These are phyloP conservation scores for Rhodamnia argentea DNA, from an alignment of 345 rosid species.

Conservation along the genomic window DNA sequence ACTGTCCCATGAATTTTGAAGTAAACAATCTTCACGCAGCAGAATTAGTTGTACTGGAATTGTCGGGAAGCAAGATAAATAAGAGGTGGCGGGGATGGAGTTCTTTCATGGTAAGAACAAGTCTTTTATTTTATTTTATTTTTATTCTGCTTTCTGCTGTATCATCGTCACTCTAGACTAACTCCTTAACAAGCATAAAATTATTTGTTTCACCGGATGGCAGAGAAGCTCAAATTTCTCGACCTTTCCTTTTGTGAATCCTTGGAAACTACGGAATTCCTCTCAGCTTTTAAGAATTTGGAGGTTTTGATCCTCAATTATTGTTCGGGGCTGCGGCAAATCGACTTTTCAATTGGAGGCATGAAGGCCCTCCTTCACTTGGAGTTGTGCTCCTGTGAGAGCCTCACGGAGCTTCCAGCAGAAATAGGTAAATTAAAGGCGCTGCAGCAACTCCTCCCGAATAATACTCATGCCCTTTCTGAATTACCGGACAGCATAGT, in stretches of 20 bases:
- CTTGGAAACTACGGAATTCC: background rate
- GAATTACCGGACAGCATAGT: too few species aligned
- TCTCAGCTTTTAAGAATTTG: background rate
- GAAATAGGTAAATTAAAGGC: too few species aligned
- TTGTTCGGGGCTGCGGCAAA: rapidly evolving
- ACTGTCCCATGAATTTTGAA: rapidly evolving
- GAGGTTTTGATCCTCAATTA: background rate
- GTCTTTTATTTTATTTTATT: background rate
- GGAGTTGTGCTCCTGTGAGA: too few species aligned
- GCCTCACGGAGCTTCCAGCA: too few species aligned
- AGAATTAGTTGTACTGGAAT: background rate
- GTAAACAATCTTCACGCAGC: rapidly evolving
- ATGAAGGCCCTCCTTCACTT: background rate
- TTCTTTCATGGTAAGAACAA: background rate
- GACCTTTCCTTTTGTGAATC: rapidly evolving
- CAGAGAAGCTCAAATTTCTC: background rate
- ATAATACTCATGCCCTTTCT: too few species aligned
- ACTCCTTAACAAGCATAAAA: background rate
- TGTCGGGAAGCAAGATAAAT: rapidly evolving
- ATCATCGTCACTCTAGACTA: background rate
- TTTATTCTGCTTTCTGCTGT: background rate
- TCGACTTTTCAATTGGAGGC: background rate
- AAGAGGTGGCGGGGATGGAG: background rate
- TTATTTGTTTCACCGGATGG: background rate
- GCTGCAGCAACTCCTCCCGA: too few species aligned